These are phyloP conservation scores for Nematocida displodere DNA, from an alignment of 371 early-diverging fungal species.

Conservation along the genomic window DNA sequence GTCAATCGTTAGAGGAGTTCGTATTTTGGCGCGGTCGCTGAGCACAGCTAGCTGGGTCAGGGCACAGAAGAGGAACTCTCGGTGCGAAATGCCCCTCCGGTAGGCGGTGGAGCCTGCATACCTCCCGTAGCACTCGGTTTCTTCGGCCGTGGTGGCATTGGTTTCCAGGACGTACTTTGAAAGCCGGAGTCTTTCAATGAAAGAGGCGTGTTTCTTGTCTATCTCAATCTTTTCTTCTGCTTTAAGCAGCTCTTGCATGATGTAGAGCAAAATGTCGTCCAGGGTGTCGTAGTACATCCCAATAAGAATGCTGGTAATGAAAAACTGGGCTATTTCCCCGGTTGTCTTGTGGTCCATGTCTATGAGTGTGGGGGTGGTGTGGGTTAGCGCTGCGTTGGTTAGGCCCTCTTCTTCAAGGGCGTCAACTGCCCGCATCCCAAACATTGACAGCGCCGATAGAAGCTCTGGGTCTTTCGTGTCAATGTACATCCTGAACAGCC, in stretches of 20 bases:
- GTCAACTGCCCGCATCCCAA: slow-evolving; percentile 20
- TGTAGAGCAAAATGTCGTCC: slow-evolving; percentile 34
- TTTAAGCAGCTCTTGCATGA: slow-evolving; percentile 41
- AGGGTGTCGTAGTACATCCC: slow-evolving; percentile 42
- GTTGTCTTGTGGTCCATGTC: slow-evolving; percentile 6
- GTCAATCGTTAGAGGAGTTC: neutral
- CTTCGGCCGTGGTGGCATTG: neutral
- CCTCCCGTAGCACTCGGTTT: neutral
- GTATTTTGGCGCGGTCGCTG: neutral
- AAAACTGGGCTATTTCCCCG: neutral
- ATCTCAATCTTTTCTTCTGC: neutral
- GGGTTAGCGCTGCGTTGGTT: neutral
- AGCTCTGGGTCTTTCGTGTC: slow-evolving; percentile 1
- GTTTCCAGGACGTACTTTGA: slow-evolving; percentile 41
- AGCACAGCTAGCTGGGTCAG: neutral
- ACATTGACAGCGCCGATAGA: slow-evolving; percentile 3
- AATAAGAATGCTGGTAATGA: slow-evolving; percentile 18
- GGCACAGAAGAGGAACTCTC: neutral
- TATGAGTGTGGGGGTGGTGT: neutral
- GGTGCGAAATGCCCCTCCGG: slow-evolving; percentile 25
- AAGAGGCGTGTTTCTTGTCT: neutral
- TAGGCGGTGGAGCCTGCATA: neutral
- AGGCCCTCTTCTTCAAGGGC: slow-evolving; percentile 25
- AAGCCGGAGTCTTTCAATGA: neutral
- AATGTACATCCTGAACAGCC: slow-evolving; percentile 6